Conservation (phyloP, 345 rosid species). For the Citrus maxima region DNA sequence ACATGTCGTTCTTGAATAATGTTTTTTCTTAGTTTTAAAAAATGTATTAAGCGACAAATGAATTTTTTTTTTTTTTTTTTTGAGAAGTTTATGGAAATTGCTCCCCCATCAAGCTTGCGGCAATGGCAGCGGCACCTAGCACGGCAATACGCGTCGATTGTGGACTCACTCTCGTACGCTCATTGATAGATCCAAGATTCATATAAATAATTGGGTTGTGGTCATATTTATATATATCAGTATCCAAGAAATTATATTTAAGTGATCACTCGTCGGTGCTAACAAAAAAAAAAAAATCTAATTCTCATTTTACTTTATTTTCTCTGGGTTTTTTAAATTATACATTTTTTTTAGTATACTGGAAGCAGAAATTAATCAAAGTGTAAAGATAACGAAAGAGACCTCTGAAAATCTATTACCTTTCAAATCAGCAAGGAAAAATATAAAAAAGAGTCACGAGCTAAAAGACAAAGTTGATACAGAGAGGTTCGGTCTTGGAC, state of each 20-base stretch:
- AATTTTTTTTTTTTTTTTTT: too few relatives aligned
- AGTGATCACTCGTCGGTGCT: neutral
- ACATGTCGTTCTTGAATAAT: too few relatives aligned
- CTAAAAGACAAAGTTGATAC: neutral
- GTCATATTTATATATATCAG: too few relatives aligned
- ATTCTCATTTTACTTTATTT: too few relatives aligned
- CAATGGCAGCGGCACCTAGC: neutral
- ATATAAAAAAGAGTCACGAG: neutral
- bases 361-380: neutral
- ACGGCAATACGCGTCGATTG: neutral
- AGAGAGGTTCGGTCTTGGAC: neutral
- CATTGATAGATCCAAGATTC: slow-evolving; percentile 31
- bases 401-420: neutral
- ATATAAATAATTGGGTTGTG: neutral
- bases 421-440: neutral
- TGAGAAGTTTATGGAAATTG: neutral
- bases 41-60: neutral
- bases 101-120: neutral
- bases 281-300: too few relatives aligned
- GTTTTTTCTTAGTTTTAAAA: neutral
- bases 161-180: neutral
- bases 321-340: too few relatives aligned
- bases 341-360: neutral
- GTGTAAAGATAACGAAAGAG: slow-evolving; percentile 5
- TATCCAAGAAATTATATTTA: neutral